Conservation (phyloP, 1,284 basidiomycete genomes). For the Malassezia psittaci region DNA sequence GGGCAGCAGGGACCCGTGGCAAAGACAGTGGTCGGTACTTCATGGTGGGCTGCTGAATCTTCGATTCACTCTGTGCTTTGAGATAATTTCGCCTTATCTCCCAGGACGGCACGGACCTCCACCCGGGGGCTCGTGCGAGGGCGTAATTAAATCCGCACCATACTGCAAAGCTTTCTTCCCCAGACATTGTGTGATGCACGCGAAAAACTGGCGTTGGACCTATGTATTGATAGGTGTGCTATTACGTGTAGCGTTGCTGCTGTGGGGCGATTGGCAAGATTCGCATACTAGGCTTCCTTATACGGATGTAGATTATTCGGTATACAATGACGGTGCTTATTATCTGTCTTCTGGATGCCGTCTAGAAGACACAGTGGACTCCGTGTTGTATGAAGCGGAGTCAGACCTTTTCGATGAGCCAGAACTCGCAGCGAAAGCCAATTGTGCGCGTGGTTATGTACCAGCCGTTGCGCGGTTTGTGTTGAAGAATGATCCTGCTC, state of each 20-base stretch:
- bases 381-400: conserved; percentile 20
- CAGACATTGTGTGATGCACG: neutral
- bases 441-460: conserved; percentile 32
- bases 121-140: too few species aligned
- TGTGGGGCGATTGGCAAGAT: conserved; percentile 82
- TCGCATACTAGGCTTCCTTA: conserved; percentile 73
- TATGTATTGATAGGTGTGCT: conserved; percentile 51
- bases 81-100: too few species aligned
- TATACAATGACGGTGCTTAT: conserved; percentile 77
- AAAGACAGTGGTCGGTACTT: conserved; percentile 48
- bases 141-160: too few species aligned
- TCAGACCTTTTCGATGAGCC: conserved; percentile 24
- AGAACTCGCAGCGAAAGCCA: conserved; percentile 16
- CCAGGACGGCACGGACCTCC: too few species aligned
- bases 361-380: conserved; percentile 23
- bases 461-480: conserved; percentile 53
- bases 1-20: conserved; percentile 57
- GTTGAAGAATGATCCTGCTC: conserved; percentile 34
- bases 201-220: conserved; percentile 4
- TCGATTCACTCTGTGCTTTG: neutral
- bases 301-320: conserved; percentile 91
- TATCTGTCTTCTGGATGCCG: conserved; percentile 29
- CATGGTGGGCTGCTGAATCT: neutral
- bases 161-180: too few species aligned
- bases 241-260: conserved; percentile 62